These are phyloP conservation scores for Raddia guianensis DNA, from an alignment of 176 grass and related monocot species.

Conservation along the genomic window DNA sequence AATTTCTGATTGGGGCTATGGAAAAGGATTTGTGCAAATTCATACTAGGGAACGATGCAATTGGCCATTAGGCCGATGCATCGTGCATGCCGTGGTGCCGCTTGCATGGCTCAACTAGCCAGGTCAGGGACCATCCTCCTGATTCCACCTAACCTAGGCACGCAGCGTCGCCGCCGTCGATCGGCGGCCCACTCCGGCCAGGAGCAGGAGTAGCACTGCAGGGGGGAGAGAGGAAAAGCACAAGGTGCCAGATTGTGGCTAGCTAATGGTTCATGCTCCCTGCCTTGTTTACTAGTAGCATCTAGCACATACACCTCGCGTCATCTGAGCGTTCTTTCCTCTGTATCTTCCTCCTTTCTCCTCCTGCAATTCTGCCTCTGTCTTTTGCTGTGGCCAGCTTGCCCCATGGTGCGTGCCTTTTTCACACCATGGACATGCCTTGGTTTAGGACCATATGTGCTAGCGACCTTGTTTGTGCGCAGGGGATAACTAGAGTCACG, in stretches of 20 bases:
- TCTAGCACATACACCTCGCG: not conserved
- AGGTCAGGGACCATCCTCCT: slow-evolving; percentile 7
- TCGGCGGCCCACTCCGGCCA: not conserved
- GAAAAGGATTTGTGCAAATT: not conserved
- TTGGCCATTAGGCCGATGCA: not conserved
- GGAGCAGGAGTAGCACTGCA: not conserved
- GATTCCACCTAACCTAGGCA: not conserved
- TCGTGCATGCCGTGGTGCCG: no score
- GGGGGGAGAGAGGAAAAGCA: no score
- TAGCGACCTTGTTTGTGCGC: not conserved
- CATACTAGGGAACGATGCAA: not conserved
- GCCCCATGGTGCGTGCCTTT: not conserved
- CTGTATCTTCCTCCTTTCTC: not conserved
- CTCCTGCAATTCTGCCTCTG: not conserved
- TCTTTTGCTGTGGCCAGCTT: not conserved
- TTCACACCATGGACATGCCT: not conserved
- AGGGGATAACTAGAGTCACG: not conserved
- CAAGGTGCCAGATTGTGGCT: not conserved
- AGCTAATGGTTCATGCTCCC: not conserved
- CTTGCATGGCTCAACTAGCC: not conserved
- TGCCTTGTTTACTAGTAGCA: not conserved
- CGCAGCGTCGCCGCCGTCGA: not conserved
- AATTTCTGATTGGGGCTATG: not conserved
- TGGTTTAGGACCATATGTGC: not conserved
- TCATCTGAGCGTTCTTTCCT: not conserved